phyloP scores from a whole-genome alignment of 2,329 filamentous ascomycete genomes.

The Ceratocystis ficicola region DNA sequence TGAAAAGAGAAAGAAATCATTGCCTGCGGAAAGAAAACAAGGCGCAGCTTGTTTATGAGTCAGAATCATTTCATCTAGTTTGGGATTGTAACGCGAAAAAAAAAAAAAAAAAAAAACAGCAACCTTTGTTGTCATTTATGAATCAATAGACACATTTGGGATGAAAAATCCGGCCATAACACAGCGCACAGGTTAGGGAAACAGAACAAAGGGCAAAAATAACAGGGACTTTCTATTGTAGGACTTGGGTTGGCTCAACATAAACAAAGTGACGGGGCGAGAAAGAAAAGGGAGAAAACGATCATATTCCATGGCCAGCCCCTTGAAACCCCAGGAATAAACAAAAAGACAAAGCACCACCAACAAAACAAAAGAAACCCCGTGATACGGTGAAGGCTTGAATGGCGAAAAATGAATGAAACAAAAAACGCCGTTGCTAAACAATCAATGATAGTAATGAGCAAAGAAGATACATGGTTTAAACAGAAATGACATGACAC shows the following conservation, averaged over 20 bases:
- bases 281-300: neutral
- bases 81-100: no score
- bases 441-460: neutral
- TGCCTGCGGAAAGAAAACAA: neutral
- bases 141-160: no score
- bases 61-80: neutral
- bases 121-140: no score
- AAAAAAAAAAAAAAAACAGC: no score
- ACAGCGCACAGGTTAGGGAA: neutral
- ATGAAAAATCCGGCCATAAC: no score
- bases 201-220: neutral
- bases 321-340: neutral
- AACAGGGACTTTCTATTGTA: neutral
- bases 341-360: neutral
- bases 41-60: neutral
- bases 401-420: neutral
- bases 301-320: neutral
- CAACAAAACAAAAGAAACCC: neutral
- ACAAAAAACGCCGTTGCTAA: slow-evolving; percentile 5
- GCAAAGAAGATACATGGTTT: neutral
- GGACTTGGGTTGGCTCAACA: neutral
- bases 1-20: neutral
- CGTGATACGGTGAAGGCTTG: neutral
- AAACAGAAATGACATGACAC: neutral
- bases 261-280: neutral